Evolutionary conservation across 768 basidiomycete genomes (phyloP).

Genomic region (Leccinum ochraceum): DNA sequence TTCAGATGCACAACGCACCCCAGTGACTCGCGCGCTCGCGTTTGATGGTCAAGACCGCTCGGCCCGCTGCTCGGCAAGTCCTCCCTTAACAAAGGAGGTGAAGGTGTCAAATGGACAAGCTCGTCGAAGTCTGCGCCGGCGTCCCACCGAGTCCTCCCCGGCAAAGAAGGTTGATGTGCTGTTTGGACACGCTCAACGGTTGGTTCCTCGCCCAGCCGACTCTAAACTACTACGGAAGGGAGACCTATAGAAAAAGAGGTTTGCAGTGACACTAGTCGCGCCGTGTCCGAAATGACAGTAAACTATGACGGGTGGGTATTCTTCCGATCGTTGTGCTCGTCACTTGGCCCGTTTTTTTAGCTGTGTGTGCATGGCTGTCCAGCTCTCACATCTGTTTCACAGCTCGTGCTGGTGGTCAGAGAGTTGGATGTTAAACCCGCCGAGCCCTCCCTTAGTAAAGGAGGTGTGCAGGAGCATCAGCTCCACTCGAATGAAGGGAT

Average conservation of each 20-base stretch:
- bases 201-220: too few relatives aligned
- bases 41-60: conserved; percentile 2
- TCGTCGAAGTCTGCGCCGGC: too few relatives aligned
- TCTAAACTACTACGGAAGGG: conserved; percentile 3
- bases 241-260: conserved; percentile 2
- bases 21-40: background rate
- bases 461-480: too few relatives aligned
- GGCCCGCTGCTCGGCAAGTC: background rate
- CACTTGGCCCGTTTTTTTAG: conserved; percentile 4
- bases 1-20: background rate
- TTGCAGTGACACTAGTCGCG: background rate
- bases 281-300: conserved; percentile 10
- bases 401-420: background rate
- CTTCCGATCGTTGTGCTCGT: conserved; percentile 5
- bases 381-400: background rate
- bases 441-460: too few relatives aligned
- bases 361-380: background rate
- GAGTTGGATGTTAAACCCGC: background rate
- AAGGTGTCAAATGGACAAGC: background rate
- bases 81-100: conserved; percentile 14
- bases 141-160: too few relatives aligned
- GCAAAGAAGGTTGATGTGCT: too few relatives aligned
- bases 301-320: background rate
- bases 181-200: too few relatives aligned
- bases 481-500: too few relatives aligned